A percentile compares a stretch with the other conserved stretches of the same genome.
These are phyloP conservation scores for Diaporthe sp. DNA, from an alignment of 2,329 filamentous ascomycete species.

Conservation along the genomic window DNA sequence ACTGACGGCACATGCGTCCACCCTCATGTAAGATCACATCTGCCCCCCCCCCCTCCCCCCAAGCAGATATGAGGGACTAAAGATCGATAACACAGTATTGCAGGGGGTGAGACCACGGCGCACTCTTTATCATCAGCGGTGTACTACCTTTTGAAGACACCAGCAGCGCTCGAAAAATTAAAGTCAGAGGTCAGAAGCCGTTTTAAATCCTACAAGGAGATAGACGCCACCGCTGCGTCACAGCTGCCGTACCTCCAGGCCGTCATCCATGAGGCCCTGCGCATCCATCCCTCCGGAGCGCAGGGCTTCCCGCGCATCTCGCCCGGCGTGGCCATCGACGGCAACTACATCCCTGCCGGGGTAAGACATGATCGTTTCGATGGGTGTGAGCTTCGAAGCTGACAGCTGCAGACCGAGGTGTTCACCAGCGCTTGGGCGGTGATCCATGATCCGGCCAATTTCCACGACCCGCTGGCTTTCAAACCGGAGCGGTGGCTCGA, in stretches of 20 bases:
- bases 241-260: slow-evolving; percentile 39
- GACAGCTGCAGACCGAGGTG: slow-evolving; percentile 2
- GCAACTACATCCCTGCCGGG: neutral
- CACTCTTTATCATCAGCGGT: neutral
- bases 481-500: slow-evolving; percentile 31
- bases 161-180: neutral
- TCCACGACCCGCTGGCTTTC: slow-evolving; percentile 1
- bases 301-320: slow-evolving; percentile 2
- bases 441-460: neutral
- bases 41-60: neutral
- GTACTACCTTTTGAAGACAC: neutral
- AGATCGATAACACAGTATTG: neutral
- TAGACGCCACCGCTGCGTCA: neutral
- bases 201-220: neutral
- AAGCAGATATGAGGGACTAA: neutral
- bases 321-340: neutral
- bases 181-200: neutral
- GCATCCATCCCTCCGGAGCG: slow-evolving; percentile 43
- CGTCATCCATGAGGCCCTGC: slow-evolving; percentile 44
- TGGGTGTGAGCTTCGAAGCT: neutral
- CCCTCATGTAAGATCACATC: slow-evolving; percentile 41
- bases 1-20: slow-evolving; percentile 46
- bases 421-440: slow-evolving; percentile 14
- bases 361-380: neutral
- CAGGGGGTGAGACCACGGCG: slow-evolving; percentile 13